These are phyloP conservation scores for Bruguiera sexangula DNA, from an alignment of 345 rosid species.

Conservation along the genomic window DNA sequence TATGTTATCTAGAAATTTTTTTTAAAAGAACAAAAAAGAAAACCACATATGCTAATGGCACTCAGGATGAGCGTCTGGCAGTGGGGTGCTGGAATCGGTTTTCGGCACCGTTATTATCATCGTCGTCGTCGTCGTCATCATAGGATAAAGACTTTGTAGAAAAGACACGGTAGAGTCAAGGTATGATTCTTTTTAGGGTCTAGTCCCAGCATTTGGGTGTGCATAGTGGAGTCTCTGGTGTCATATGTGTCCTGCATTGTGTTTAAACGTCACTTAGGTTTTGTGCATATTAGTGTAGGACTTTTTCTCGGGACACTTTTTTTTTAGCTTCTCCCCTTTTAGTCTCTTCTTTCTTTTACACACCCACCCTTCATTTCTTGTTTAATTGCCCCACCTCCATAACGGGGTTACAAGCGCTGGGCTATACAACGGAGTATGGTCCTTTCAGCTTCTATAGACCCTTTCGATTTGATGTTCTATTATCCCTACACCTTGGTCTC, in stretches of 20 bases:
- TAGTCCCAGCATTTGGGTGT: conserved; percentile 56
- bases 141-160: conserved; percentile 43
- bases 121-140: conserved; percentile 14
- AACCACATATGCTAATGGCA: conserved; percentile 25
- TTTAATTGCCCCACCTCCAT: background rate
- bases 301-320: conserved; percentile 3
- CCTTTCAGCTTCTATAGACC: background rate
- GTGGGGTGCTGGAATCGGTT: conserved; percentile 48
- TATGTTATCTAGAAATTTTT: conserved; percentile 24
- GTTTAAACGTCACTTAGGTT: conserved; percentile 21
- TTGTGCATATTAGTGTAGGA: conserved; percentile 42
- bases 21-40: background rate
- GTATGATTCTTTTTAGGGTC: conserved; percentile 65
- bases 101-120: conserved; percentile 24
- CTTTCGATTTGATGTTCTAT: too few relatives aligned
- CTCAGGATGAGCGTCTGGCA: conserved; percentile 40
- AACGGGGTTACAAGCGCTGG: background rate
- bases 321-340: background rate
- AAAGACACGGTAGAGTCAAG: conserved; percentile 54
- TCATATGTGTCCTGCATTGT: conserved; percentile 33
- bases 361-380: background rate
- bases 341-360: background rate
- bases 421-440: background rate
- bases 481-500: too few relatives aligned
- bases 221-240: conserved; percentile 37